These are phyloP conservation scores for Aspergillus indologenus DNA, from an alignment of 495 filamentous ascomycete genomes.

Conservation along the genomic window DNA sequence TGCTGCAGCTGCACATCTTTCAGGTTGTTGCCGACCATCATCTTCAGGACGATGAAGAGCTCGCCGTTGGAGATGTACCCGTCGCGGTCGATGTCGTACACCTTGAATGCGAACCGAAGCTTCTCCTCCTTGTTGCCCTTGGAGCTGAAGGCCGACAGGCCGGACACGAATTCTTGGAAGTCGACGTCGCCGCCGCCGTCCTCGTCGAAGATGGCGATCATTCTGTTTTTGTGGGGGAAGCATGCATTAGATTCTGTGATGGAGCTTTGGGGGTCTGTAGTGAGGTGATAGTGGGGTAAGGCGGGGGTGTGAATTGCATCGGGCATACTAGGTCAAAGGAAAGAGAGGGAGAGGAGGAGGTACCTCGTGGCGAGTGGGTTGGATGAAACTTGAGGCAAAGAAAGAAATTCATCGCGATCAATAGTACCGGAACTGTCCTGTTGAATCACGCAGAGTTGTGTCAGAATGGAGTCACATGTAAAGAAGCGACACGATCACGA, in stretches of 20 bases:
- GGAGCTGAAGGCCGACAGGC: slow-evolving; percentile 89
- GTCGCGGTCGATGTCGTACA: slow-evolving; percentile 99
- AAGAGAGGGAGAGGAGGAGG: slow-evolving; percentile 3
- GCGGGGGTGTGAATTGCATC: background rate
- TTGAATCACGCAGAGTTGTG: background rate
- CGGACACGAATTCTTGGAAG: slow-evolving; percentile 98
- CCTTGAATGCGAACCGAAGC: slow-evolving; percentile 95
- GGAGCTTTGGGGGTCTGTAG: no score
- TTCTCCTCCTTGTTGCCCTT: slow-evolving; percentile 99
- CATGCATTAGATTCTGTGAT: background rate
- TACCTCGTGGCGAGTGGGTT: slow-evolving; percentile 95
- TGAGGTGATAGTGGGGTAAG: background rate
- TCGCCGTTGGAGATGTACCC: slow-evolving; percentile 99
- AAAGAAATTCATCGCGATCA: slow-evolving; percentile 97
- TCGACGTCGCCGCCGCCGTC: slow-evolving; percentile 97
- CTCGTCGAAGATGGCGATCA: slow-evolving; percentile 99
- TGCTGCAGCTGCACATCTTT: slow-evolving; percentile 98
- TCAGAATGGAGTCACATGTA: background rate
- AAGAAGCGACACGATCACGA: background rate
- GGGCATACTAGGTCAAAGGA: background rate
- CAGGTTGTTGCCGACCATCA: slow-evolving; percentile 99
- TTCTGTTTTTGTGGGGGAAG: slow-evolving; percentile 54
- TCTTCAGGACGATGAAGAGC: slow-evolving; percentile 98
- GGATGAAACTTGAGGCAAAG: slow-evolving; percentile 93
- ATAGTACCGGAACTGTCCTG: slow-evolving; percentile 98